These are phyloP conservation scores for Logfia minima DNA, from an alignment of 129 eudicot species.

Conservation along the genomic window DNA sequence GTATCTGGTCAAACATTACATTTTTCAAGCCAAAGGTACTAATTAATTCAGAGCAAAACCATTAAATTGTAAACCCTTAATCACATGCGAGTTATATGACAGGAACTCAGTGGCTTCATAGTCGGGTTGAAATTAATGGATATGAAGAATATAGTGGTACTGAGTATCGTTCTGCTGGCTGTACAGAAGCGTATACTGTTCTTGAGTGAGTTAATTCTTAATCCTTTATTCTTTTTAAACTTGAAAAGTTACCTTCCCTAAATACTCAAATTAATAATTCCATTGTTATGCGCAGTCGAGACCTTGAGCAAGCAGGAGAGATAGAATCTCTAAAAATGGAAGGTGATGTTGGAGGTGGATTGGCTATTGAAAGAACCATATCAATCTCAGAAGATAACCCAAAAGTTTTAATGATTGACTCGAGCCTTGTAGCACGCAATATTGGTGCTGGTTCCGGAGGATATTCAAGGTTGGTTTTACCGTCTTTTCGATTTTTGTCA, in stretches of 20 bases:
- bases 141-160: slow-evolving; percentile 89
- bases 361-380: slow-evolving; percentile 54
- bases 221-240: slow-evolving; percentile 1
- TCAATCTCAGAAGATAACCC: slow-evolving; percentile 52
- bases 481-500: not conserved
- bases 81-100: slow-evolving; percentile 23
- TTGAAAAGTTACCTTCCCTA: not conserved
- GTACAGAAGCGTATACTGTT: slow-evolving; percentile 73
- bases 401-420: slow-evolving; percentile 53
- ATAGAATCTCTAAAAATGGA: slow-evolving; percentile 65
- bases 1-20: not conserved
- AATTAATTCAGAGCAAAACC: not conserved
- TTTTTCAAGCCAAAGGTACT: not conserved
- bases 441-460: slow-evolving; percentile 99
- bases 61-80: not conserved
- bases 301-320: slow-evolving; percentile 89
- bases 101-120: slow-evolving; percentile 99
- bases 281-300: slow-evolving; percentile 45
- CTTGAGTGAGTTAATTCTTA: slow-evolving; percentile 59
- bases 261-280: not conserved
- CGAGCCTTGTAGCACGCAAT: slow-evolving; percentile 72
- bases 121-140: slow-evolving; percentile 83
- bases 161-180: slow-evolving; percentile 93
- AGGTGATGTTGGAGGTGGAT: slow-evolving; percentile 91
- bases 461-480: slow-evolving; percentile 66